These are phyloP conservation scores for Globisporangium heterothallicum DNA, from an alignment of 352 stramenopile species.

Conservation along the genomic window DNA sequence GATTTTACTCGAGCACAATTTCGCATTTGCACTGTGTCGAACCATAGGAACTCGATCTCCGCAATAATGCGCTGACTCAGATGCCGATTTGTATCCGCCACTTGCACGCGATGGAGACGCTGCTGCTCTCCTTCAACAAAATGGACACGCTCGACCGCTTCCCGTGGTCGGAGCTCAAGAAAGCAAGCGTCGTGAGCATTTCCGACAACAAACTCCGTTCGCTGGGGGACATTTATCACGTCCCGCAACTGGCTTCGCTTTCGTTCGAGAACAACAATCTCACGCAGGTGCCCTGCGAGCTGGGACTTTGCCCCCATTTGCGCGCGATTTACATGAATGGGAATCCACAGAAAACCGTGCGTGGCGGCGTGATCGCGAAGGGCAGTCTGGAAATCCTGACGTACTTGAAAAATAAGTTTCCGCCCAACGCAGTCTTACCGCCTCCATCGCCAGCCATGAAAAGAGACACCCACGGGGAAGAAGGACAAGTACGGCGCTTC, in stretches of 20 bases:
- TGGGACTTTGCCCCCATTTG: slow-evolving; percentile 59
- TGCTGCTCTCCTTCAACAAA: slow-evolving; percentile 67
- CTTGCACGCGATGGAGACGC: slow-evolving; percentile 42
- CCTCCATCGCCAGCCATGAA: not conserved
- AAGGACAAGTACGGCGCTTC: not conserved
- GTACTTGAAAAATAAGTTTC: slow-evolving; percentile 81
- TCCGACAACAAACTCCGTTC: slow-evolving; percentile 75
- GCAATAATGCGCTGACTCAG: slow-evolving; percentile 50
- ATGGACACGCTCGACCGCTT: slow-evolving; percentile 68
- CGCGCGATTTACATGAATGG: slow-evolving; percentile 78
- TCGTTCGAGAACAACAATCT: slow-evolving; percentile 87
- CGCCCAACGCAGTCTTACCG: slow-evolving; percentile 26
- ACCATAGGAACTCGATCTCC: slow-evolving; percentile 61
- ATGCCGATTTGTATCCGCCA: slow-evolving; percentile 36
- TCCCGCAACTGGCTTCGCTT: slow-evolving; percentile 53
- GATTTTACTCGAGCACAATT: not conserved
- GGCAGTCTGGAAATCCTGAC: slow-evolving; percentile 64
- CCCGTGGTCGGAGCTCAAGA: slow-evolving; percentile 39
- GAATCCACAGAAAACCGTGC: slow-evolving; percentile 80
- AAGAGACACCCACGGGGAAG: slow-evolving; percentile 1
- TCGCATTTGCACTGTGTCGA: slow-evolving; percentile 4
- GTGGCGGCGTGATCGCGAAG: slow-evolving; percentile 65
- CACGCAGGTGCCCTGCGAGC: slow-evolving; percentile 44
- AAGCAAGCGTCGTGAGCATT: slow-evolving; percentile 54
- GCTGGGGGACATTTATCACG: slow-evolving; percentile 59